Percentiles rank a stretch among this genome's conserved stretches.
Conservation (phyloP, 2,329 filamentous ascomycete genomes). For the Aspergillus uvarum region DNA sequence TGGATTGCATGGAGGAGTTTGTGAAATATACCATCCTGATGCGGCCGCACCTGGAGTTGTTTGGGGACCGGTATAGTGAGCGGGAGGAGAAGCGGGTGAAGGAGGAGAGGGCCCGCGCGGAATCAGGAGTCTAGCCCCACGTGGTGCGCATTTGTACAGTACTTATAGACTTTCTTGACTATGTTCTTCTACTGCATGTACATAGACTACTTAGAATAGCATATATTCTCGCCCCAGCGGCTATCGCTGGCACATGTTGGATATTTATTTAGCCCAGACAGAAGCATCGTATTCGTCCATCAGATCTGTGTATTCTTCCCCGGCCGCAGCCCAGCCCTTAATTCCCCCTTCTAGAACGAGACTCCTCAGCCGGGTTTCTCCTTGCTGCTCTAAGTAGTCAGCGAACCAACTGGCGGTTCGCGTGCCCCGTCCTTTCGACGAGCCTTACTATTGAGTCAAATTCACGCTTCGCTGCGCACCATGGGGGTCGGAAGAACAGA, state of each 20-base stretch:
- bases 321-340: slow-evolving; percentile 54
- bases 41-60: slow-evolving; percentile 60
- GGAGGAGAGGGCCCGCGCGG: background rate
- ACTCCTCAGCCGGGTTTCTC: slow-evolving; percentile 48
- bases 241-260: too few relatives aligned
- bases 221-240: too few relatives aligned
- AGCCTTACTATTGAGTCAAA: slow-evolving; percentile 41
- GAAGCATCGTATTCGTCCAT: slow-evolving; percentile 40
- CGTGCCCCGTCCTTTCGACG: slow-evolving; percentile 55
- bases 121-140: background rate
- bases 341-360: slow-evolving; percentile 54
- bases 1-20: slow-evolving; percentile 70
- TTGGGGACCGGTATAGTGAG: slow-evolving; percentile 64
- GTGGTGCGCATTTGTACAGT: background rate
- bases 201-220: too few relatives aligned
- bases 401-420: slow-evolving; percentile 58
- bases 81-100: slow-evolving; percentile 35
- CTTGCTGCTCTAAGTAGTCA: slow-evolving; percentile 50
- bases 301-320: slow-evolving; percentile 47
- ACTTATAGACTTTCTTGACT: background rate
- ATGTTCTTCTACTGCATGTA: background rate
- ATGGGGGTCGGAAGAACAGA: slow-evolving; percentile 21
- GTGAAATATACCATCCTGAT: slow-evolving; percentile 68
- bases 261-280: too few relatives aligned
- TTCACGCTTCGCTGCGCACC: too few relatives aligned